These are phyloP conservation scores for Scheffersomyces titani DNA, from an alignment of 1,139 yeast genomes.

Conservation along the genomic window DNA sequence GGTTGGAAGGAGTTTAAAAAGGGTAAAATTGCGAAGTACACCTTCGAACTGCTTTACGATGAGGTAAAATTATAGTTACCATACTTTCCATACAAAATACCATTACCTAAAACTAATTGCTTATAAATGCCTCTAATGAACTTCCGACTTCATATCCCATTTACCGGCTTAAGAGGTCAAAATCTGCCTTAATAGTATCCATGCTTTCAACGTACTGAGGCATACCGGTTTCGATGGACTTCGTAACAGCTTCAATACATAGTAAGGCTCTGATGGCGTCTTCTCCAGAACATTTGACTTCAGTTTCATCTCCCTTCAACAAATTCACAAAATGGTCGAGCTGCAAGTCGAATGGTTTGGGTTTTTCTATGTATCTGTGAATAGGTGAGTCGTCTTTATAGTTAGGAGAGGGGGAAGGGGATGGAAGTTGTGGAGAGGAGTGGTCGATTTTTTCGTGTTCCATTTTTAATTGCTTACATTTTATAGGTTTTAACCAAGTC, in stretches of 20 bases:
- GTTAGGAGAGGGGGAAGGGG: constrained; percentile 30
- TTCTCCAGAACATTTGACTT: constrained; percentile 38
- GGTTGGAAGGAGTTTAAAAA: constrained; percentile 6
- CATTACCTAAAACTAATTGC: background rate
- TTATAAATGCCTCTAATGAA: background rate
- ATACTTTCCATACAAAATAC: background rate
- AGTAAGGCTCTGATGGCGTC: constrained; percentile 43
- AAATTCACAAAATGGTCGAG: constrained; percentile 39
- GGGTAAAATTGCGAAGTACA: background rate
- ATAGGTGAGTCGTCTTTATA: constrained; percentile 21
- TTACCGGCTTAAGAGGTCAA: constrained; percentile 10
- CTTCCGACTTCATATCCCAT: background rate
- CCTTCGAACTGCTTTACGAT: background rate
- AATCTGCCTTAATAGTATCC: constrained; percentile 19
- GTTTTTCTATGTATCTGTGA: constrained; percentile 16
- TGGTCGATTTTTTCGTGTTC: constrained; percentile 12
- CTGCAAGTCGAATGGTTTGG: constrained; percentile 43
- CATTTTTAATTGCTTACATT: constrained; percentile 23
- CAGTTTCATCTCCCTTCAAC: constrained; percentile 31
- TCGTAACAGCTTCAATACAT: constrained; percentile 41
- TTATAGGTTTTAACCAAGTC: constrained; percentile 37
- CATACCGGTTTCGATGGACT: constrained; percentile 34
- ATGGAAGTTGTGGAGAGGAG: constrained; percentile 9
- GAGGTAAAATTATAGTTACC: background rate
- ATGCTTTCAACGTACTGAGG: constrained; percentile 34